These are phyloP conservation scores for Flaveria brownii DNA, from an alignment of 129 eudicot species.

Conservation along the genomic window DNA sequence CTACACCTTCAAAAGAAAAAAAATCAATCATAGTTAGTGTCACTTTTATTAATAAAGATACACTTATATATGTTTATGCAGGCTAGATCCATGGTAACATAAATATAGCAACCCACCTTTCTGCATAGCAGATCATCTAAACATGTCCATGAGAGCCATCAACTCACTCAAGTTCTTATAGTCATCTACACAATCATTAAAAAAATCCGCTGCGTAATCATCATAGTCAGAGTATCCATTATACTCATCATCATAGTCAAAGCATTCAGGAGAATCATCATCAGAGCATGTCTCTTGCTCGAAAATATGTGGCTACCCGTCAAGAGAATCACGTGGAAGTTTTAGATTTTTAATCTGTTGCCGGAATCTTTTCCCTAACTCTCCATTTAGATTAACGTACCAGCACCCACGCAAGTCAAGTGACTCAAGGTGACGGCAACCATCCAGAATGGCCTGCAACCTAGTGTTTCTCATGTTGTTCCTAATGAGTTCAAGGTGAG, in stretches of 20 bases:
- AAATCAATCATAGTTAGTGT: not conserved
- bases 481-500: not conserved
- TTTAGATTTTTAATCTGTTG: not conserved
- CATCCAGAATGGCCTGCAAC: constrained; percentile 4
- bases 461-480: not conserved
- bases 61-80: not conserved
- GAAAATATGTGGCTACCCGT: not conserved
- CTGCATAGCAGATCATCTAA: not conserved
- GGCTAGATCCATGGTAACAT: not conserved
- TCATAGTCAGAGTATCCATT: not conserved
- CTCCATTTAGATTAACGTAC: not conserved
- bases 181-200: not conserved
- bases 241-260: not conserved
- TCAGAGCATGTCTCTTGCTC: not conserved
- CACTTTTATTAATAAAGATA: not conserved
- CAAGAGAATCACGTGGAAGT: not conserved
- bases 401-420: constrained; percentile 4
- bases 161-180: not conserved
- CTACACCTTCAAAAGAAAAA: not conserved
- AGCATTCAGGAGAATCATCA: too few species aligned
- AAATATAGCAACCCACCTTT: not conserved
- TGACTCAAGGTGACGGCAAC: not conserved
- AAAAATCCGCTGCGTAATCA: not conserved
- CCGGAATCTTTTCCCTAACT: not conserved
- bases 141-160: not conserved